phyloP scores from a whole-genome alignment of 352 stramenopile species.

The Phytophthora citricola region DNA sequence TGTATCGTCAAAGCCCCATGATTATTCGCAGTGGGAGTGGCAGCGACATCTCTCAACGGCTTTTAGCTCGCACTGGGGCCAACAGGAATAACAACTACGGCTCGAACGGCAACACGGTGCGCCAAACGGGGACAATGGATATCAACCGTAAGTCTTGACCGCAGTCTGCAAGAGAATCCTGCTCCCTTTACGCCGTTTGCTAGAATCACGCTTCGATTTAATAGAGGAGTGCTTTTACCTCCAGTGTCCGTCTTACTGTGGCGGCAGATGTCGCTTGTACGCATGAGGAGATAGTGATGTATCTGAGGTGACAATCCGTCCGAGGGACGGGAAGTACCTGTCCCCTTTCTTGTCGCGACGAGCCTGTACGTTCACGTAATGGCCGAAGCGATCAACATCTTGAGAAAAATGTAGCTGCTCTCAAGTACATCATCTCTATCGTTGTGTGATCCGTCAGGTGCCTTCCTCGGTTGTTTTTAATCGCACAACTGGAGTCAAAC shows the following conservation, averaged over 20 bases:
- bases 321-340: conserved; percentile 61
- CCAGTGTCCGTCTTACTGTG: conserved; percentile 3
- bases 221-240: conserved; percentile 22
- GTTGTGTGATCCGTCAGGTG: conserved; percentile 8
- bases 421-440: conserved; percentile 4
- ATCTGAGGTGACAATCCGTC: conserved; percentile 38
- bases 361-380: conserved; percentile 60
- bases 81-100: conserved; percentile 67
- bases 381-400: conserved; percentile 50
- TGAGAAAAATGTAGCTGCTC: conserved; percentile 40
- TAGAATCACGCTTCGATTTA: conserved; percentile 4
- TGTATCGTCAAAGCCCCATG: conserved; percentile 88
- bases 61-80: conserved; percentile 53
- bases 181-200: not conserved
- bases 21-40: conserved; percentile 55
- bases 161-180: conserved; percentile 1
- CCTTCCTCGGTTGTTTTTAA: conserved; percentile 11
- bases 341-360: conserved; percentile 40
- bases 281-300: conserved; percentile 13
- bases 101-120: conserved; percentile 38
- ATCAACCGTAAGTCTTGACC: not conserved
- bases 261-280: conserved; percentile 4
- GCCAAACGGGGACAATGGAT: conserved; percentile 20
- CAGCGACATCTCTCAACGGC: conserved; percentile 61
- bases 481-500: conserved; percentile 45